Evolutionary conservation across 1,284 basidiomycete species (phyloP).

Genomic region (Ceratobasidium sp.): DNA sequence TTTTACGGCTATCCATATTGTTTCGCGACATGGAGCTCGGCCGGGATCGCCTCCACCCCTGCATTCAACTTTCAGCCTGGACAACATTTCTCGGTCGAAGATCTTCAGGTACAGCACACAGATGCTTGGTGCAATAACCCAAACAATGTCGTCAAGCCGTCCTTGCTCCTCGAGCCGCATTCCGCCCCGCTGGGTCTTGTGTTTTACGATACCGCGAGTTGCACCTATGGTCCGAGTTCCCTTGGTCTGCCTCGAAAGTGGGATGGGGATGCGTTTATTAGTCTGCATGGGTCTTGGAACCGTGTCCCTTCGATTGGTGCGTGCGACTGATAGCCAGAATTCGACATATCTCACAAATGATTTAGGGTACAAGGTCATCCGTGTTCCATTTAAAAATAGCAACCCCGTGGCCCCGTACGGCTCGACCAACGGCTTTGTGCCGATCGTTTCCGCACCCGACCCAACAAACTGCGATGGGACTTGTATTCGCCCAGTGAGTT

Average conservation of each 20-base stretch:
- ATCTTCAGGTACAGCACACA: not conserved
- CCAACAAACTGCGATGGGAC: not conserved
- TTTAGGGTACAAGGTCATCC: not conserved
- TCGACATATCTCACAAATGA: not conserved
- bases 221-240: not conserved
- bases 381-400: not conserved
- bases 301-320: constrained; percentile 20
- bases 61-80: constrained; percentile 1
- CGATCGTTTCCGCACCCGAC: not conserved
- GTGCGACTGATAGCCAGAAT: not conserved
- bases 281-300: constrained; percentile 39
- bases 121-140: constrained; percentile 33
- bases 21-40: not conserved
- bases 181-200: constrained; percentile 19
- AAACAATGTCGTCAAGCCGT: not conserved
- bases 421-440: constrained; percentile 2
- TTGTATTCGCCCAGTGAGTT: constrained; percentile 26
- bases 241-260: constrained; percentile 5
- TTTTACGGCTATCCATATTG: constrained; percentile 44
- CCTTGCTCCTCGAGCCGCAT: not conserved
- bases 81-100: constrained; percentile 4
- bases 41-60: not conserved
- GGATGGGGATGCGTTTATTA: constrained; percentile 35
- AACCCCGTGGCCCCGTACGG: not conserved
- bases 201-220: constrained; percentile 17